Conservation (phyloP, 2,329 filamentous ascomycete genomes). For the Claviceps sp. region DNA sequence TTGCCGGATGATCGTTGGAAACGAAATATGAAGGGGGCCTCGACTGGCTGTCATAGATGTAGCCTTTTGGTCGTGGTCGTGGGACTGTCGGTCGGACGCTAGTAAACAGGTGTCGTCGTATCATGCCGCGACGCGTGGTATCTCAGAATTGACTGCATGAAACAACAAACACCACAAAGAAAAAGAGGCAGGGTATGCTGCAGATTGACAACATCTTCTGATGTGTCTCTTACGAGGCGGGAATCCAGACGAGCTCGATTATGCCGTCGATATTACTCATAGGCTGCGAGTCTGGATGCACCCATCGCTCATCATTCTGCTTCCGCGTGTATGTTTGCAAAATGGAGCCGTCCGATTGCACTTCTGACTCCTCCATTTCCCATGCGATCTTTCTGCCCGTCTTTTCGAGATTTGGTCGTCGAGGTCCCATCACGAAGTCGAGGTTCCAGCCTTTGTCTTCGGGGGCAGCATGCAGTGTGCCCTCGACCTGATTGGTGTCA, state of each 20-base stretch:
- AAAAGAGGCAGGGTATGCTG: not conserved
- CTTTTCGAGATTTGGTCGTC: slow-evolving; percentile 31
- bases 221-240: slow-evolving; percentile 12
- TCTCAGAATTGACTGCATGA: not conserved
- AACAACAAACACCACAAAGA: not conserved
- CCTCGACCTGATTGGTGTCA: slow-evolving; percentile 36
- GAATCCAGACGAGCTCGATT: slow-evolving; percentile 44
- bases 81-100: not conserved
- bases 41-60: not conserved
- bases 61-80: not conserved
- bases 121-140: not conserved
- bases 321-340: slow-evolving; percentile 40
- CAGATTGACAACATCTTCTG: not conserved
- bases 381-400: slow-evolving; percentile 39
- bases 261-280: slow-evolving; percentile 42
- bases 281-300: slow-evolving; percentile 26
- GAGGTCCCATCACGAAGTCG: slow-evolving; percentile 38
- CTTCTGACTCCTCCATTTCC: slow-evolving; percentile 37
- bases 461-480: slow-evolving; percentile 35
- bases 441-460: slow-evolving; percentile 36
- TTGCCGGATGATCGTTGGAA: not conserved
- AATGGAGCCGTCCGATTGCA: slow-evolving; percentile 35
- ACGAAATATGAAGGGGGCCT: not conserved
- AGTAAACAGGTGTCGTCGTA: not conserved
- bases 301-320: slow-evolving; percentile 40